Evolutionary conservation across 305 asterid genomes (phyloP), one percentile per base, ranked within the genome.

Genomic region (Plantago rigida): DNA sequence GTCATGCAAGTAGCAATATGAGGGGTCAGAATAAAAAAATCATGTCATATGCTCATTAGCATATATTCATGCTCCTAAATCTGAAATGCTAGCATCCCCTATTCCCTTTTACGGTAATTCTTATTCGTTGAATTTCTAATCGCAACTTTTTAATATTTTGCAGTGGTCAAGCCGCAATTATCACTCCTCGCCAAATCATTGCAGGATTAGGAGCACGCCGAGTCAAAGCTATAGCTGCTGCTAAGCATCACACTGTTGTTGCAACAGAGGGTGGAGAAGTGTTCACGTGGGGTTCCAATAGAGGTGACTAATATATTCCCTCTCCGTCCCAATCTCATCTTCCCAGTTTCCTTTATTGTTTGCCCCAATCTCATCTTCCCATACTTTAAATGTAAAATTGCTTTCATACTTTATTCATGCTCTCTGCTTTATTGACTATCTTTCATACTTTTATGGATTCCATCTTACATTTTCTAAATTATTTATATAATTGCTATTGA

Each of bases 151-250:
- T 52, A 46, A 62, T 44, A 24, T 69, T 67, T 76, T 78, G 62
- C 83, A 93, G 99, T 69, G 99, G 99, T 72, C 99, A 93, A 77
- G 99, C 99, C 73, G 99, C 99, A 24, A 94, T 93, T 44, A 93
- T 93, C 70, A 93, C 99, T 73, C 99, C 99, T 63, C 94, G 95
- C 29, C 95, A 71, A 71, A 94, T 93, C 69, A 93, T 73, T 63
- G 73, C 79, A 67, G 96, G 99, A 74, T 89, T 93, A 74, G 99
- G 97, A 67, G 84, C 94, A 39, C 94, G 93, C 14, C 78, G 84
- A 29, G 97, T 93, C 59, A 85, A 73, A 77, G 94, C 86, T 66
- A 70, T 89, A 59, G 97, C 97, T 68, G 97, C 97, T 63, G 99
- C 97, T 71, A 93, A 93, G 76, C 99, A 93, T 81, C 99, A 93